Base-by-base conservation (phyloP, 352 stramenopile species). In the Phytopythium chamaehyphon region DNA sequence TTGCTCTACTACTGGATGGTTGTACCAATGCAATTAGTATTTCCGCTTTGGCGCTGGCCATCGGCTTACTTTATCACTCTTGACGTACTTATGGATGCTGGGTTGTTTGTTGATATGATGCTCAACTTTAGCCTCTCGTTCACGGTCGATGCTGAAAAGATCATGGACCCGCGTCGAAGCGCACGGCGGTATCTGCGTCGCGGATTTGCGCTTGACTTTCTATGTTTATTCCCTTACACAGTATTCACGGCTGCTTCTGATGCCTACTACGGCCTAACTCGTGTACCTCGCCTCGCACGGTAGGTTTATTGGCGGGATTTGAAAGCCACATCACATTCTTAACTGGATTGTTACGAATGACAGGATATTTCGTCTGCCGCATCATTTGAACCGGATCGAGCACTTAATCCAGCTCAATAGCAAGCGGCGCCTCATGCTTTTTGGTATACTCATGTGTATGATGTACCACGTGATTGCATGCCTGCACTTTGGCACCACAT, bases 111-210 rank as follows among this genome's bases (percentile, higher is more conserved):
- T 10, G 75, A 86, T 23, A 50, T 88, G 5, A 58, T 83, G n/a
- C 22, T 85, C 6, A 88, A 86, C 47, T 70, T 85, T 22, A 82
- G 73, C 12, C 55, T 86, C 0, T 82, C 74, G 6, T 88, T 78
- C 52, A 66, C 55, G 5, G 40, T 63, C 8, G 56, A 86, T 33
- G 61, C 71, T 1, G 77, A 88, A 39, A 85, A 77, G 31, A 86
- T 86, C 23, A 57, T 71, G 33, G 59, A 82, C 16, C 54, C 77
- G 3, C 55, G 48, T 8, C 54, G 60, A 40, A 84, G 68, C 36
- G 66, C 73, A 0, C n/a, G 36, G 5, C 55, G 58, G 28, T 88
- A 88, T 48, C 12, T 86, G 3, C 12, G 44, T 5, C 48, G 61
- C 11, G 26, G 51, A 0, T 85, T 86, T 31, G 2, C 62, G 1